Percentiles rank a stretch among this genome's conserved stretches.
Evolutionary conservation across 129 eudicot genomes (phyloP).

Genomic region (Helianthus tuberosus): DNA sequence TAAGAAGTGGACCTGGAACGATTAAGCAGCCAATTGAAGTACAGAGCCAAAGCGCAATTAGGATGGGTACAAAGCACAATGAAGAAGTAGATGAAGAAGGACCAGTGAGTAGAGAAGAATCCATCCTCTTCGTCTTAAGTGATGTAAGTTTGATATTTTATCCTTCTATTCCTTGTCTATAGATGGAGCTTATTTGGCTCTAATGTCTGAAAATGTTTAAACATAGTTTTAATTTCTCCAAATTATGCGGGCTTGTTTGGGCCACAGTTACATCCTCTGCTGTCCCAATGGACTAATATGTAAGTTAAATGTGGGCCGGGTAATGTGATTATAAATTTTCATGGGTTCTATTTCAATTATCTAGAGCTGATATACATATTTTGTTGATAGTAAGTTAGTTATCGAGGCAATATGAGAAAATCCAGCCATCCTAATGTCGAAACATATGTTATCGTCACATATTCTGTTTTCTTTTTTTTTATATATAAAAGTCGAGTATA

Average conservation of each 20-base stretch:
- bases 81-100: constrained; percentile 6
- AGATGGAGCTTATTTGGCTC: neutral
- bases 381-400: neutral
- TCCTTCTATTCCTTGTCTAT: neutral
- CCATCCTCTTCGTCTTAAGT: constrained; percentile 24
- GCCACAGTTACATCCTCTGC: neutral
- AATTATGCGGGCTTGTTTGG: constrained; percentile 1
- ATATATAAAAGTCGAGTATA: neutral
- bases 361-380: constrained; percentile 1
- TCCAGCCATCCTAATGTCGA: neutral
- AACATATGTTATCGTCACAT: neutral
- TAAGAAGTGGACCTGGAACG: constrained; percentile 14
- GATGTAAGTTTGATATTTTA: constrained; percentile 36
- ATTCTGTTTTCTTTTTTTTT: neutral
- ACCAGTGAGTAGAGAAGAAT: constrained; percentile 8
- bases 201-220: neutral
- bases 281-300: neutral
- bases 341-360: neutral
- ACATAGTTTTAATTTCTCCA: neutral
- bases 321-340: neutral
- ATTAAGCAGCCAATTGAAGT: constrained; percentile 38
- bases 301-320: neutral
- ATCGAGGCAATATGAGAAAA: neutral
- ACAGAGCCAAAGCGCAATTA: constrained; percentile 7
- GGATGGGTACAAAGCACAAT: constrained; percentile 4